phyloP scores from a whole-genome alignment of 2,329 filamentous ascomycete genomes.

The Monosporascus sp. region DNA sequence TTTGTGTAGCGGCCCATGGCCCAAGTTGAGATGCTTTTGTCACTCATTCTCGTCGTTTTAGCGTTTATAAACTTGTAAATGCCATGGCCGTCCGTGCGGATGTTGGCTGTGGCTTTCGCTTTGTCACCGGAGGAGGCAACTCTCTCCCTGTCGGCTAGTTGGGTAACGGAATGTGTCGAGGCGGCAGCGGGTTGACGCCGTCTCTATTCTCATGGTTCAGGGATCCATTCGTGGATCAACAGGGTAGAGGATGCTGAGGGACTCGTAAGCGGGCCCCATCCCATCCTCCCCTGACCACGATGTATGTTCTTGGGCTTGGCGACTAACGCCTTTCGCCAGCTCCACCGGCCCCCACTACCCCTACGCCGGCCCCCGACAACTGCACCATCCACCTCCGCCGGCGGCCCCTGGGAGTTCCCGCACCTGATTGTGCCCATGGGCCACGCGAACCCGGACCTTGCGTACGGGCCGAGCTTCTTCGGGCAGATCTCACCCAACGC shows the following conservation, averaged over 20 bases:
- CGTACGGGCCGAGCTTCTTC: slow-evolving; percentile 45
- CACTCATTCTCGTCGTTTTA: slow-evolving; percentile 12
- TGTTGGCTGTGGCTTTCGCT: slow-evolving; percentile 46
- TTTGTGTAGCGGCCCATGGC: neutral
- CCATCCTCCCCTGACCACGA: neutral
- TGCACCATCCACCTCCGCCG: slow-evolving; percentile 36
- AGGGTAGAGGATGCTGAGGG: slow-evolving; percentile 56
- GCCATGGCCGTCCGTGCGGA: slow-evolving; percentile 33
- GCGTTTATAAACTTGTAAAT: too few relatives aligned
- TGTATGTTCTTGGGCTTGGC: too few relatives aligned
- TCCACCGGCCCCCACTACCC: neutral
- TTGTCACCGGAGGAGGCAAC: slow-evolving; percentile 42
- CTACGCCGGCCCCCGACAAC: slow-evolving; percentile 7
- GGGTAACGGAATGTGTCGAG: slow-evolving; percentile 54
- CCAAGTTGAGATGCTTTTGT: slow-evolving; percentile 4
- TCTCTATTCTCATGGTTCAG: slow-evolving; percentile 50
- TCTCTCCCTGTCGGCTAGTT: slow-evolving; percentile 55
- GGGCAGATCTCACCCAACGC: slow-evolving; percentile 48
- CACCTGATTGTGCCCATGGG: slow-evolving; percentile 39
- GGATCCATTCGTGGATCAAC: slow-evolving; percentile 49
- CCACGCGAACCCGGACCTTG: slow-evolving; percentile 12
- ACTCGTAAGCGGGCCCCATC: slow-evolving; percentile 41
- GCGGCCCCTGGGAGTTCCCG: slow-evolving; percentile 46
- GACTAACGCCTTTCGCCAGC: neutral
- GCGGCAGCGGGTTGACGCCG: slow-evolving; percentile 42